These are phyloP conservation scores for Neurospora terricola DNA, from an alignment of 495 filamentous ascomycete species.

Conservation along the genomic window DNA sequence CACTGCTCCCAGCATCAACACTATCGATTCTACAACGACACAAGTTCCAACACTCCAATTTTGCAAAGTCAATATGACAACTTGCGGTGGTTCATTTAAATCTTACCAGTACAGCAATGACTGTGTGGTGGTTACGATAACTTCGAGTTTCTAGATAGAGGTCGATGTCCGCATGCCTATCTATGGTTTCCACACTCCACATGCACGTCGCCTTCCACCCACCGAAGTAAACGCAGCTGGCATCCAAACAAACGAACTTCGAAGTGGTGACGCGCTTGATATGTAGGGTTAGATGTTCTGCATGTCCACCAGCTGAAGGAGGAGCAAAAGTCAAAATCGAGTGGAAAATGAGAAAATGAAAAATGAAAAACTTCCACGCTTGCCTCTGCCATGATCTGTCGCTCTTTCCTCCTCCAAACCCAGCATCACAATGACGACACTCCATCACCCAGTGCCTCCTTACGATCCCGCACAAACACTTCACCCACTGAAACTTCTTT, in stretches of 20 bases:
- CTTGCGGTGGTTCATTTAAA: not conserved
- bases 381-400: not conserved
- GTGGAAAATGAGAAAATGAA: not conserved
- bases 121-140: no score
- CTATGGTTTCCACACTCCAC: not conserved
- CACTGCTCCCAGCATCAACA: not conserved
- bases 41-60: not conserved
- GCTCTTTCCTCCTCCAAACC: not conserved
- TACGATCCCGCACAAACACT: not conserved
- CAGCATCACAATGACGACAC: not conserved
- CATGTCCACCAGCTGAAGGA: not conserved
- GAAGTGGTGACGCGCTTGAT: not conserved
- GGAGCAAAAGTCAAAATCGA: not conserved
- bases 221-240: not conserved
- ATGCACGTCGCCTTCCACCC: not conserved
- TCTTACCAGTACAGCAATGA: not conserved
- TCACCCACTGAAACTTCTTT: not conserved
- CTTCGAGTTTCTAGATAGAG: no score
- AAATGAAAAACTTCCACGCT: not conserved
- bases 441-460: not conserved
- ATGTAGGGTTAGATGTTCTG: not conserved
- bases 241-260: not conserved
- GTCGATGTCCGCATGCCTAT: no score
- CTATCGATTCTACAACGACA: not conserved
- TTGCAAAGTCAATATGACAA: not conserved